phyloP scores from a whole-genome alignment of 23 red algal genomes.

The Gracilaria vermiculophylla region DNA sequence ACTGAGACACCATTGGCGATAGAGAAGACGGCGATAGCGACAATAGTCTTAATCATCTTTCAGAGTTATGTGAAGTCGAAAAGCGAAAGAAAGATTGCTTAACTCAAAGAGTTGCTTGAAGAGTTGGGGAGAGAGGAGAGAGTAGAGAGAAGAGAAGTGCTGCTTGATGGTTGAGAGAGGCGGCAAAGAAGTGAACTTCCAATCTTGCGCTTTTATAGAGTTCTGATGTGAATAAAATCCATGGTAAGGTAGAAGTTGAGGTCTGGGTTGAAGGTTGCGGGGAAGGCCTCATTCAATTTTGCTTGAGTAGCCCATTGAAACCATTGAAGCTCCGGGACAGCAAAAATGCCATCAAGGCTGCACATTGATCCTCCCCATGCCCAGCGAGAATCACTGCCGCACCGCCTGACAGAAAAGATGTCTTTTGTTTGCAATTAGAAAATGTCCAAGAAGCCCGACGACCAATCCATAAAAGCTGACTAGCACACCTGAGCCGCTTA shows the following conservation, averaged over 20 bases:
- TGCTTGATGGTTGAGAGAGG: neutral
- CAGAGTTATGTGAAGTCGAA: neutral
- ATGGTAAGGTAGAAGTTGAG: neutral
- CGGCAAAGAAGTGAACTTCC: neutral
- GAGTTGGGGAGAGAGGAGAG: too few species aligned
- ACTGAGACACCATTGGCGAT: constrained; percentile 26
- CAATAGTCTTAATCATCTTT: constrained; percentile 39
- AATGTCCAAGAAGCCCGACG: neutral
- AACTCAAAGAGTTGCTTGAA: neutral
- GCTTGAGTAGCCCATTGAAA: neutral
- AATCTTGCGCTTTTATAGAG: neutral
- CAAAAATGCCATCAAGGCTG: neutral
- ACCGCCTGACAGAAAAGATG: neutral
- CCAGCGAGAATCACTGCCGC: neutral
- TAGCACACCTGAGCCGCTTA: neutral
- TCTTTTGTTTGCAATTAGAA: neutral
- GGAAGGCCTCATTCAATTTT: neutral
- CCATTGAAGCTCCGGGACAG: neutral
- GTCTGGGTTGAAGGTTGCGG: neutral
- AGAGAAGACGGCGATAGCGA: constrained; percentile 32
- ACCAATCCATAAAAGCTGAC: neutral
- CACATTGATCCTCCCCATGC: neutral
- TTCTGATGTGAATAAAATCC: neutral
- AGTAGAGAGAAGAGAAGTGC: neutral
- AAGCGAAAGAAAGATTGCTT: neutral